Evolutionary conservation across 2,329 filamentous ascomycete genomes (phyloP).

Genomic region (Aspergillus sp.): DNA sequence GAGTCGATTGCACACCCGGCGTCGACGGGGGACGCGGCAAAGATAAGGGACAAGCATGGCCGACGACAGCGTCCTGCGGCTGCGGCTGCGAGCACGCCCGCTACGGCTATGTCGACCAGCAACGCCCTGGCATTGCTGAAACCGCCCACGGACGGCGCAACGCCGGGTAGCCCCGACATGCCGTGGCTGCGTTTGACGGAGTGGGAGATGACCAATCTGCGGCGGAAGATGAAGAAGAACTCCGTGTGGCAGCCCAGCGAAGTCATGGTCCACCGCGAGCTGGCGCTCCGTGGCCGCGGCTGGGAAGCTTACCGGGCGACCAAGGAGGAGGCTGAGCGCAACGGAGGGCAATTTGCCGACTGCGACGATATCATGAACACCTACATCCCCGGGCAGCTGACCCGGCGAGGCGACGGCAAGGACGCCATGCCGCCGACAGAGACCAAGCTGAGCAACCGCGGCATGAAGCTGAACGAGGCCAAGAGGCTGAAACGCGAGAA

Average conservation of each 20-base stretch:
- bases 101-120: slow-evolving; percentile 52
- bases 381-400: slow-evolving; percentile 29
- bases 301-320: slow-evolving; percentile 42
- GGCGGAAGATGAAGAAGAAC: slow-evolving; percentile 64
- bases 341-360: slow-evolving; percentile 49
- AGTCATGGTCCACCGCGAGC: slow-evolving; percentile 56
- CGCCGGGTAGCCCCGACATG: slow-evolving; percentile 50
- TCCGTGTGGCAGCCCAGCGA: slow-evolving; percentile 59
- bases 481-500: slow-evolving; percentile 53
- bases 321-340: slow-evolving; percentile 41
- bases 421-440: slow-evolving; percentile 36
- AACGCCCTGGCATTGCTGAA: slow-evolving; percentile 51
- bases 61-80: slow-evolving; percentile 14
- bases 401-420: slow-evolving; percentile 33
- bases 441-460: slow-evolving; percentile 47
- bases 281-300: slow-evolving; percentile 49
- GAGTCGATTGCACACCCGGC: slow-evolving; percentile 10
- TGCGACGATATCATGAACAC: slow-evolving; percentile 39
- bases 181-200: slow-evolving; percentile 58
- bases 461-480: slow-evolving; percentile 52
- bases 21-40: slow-evolving; percentile 10
- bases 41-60: slow-evolving; percentile 36
- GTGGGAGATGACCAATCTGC: slow-evolving; percentile 57
- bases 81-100: slow-evolving; percentile 6
- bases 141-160: slow-evolving; percentile 51